A percentile compares a stretch with the other conserved stretches of the same genome.
These are phyloP conservation scores for Psilocybe sp. DNA, from an alignment of 768 basidiomycete species.

Conservation along the genomic window DNA sequence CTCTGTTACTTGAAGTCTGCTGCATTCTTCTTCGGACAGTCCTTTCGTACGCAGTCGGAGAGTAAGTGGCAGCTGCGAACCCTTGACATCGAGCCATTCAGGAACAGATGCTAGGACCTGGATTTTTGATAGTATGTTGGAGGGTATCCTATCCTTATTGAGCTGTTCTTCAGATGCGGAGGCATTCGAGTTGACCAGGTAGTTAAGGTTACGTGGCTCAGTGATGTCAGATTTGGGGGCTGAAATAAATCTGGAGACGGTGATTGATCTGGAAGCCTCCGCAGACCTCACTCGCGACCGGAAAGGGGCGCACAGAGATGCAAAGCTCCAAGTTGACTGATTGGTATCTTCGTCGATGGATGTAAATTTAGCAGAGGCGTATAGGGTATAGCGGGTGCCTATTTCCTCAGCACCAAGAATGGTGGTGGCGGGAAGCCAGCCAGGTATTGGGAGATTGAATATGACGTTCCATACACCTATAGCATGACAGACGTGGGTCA, in stretches of 20 bases:
- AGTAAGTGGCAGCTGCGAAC: constrained; percentile 48
- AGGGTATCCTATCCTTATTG: constrained; percentile 37
- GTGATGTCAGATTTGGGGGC: constrained; percentile 33
- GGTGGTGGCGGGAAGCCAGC: constrained; percentile 78
- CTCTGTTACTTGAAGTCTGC: constrained; percentile 52
- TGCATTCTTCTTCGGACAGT: constrained; percentile 45
- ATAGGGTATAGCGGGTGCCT: constrained; percentile 65
- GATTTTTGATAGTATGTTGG: constrained; percentile 56
- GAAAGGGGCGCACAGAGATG: constrained; percentile 55
- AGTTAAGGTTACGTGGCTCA: constrained; percentile 35
- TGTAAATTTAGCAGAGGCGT: constrained; percentile 61
- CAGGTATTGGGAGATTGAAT: constrained; percentile 84
- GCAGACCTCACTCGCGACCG: constrained; percentile 40
- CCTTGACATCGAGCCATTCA: constrained; percentile 44
- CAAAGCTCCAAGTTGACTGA: constrained; percentile 39
- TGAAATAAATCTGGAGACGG: constrained; percentile 51
- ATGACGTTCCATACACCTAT: constrained; percentile 66
- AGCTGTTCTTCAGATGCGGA: constrained; percentile 14
- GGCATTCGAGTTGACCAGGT: constrained; percentile 38
- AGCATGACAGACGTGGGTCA: constrained; percentile 2
- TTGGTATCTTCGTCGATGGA: constrained; percentile 39
- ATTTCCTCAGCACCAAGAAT: constrained; percentile 46
- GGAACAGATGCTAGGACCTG: constrained; percentile 67
- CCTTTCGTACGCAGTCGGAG: constrained; percentile 60
- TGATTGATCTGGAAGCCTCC: constrained; percentile 40